Base-by-base conservation (phyloP, 768 basidiomycete genomes). In the Saitozyma podzolica region DNA sequence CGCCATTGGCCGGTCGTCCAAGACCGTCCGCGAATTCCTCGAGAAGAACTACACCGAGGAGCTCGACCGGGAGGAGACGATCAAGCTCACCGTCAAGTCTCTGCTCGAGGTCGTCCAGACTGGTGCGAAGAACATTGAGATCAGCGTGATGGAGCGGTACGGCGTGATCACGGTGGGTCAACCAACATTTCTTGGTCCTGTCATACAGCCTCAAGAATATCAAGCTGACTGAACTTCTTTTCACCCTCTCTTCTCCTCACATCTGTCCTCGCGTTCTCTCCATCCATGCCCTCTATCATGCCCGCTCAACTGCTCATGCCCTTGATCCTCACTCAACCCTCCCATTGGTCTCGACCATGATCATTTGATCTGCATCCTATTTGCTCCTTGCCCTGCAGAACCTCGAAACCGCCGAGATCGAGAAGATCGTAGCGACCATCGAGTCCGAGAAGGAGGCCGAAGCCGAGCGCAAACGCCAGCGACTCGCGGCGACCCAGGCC, bases 51-150 rank as follows among this genome's bases (percentile, higher is more conserved):
- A 95, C 81, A 91, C 88, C 71, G 92, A 96, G 65, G 91, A 90
- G 67, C 83, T 96, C 82, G 83, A 86, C 8, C 84, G 91, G 63
- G 92, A 92, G 54, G 92, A 96, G 63, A 88, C 89, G 56, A 90
- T 99, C 80, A 96, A 96, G 80, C 82, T 99, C 53, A 92, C 96
- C 0, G 86, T 99, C 65, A 98, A 97, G 83, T 90, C 89, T 77
- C 82, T 99, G 72, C 83, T 99, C 20, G 96, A 99, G 80, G 94
- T 99, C 43, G 96, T 99, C 8, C 96, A 98, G 82, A 97, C 96
- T 1, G 96, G 96, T n/a, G 96, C 96, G 6, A 98, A 98, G 84
- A 99, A 99, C 80, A 98, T 99, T 66, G 96, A 99, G 80, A 92
- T 99, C 71, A 93, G 90, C 65, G 91, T 97, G 50, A 94, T 98